Base-by-base conservation (phyloP, 1,284 basidiomycete genomes). In the Exobasidium rhododendri region DNA sequence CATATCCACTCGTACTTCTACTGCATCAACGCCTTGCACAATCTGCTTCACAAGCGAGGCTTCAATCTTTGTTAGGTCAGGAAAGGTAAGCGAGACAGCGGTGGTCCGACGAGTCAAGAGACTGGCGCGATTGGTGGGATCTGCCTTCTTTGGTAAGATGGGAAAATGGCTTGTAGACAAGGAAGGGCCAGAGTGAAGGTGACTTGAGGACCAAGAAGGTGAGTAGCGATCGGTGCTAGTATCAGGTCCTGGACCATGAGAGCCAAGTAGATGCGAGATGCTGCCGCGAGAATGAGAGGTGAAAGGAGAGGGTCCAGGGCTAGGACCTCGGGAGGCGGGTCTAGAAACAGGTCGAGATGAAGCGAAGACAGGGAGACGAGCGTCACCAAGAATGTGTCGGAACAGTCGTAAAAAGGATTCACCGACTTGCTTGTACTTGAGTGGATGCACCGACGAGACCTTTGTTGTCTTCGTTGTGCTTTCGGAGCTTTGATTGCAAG, bases 1-100 rank as follows among this genome's bases (percentile, higher is more conserved):
- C 31, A 63, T 30, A 49, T 65, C 63, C 13, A 54, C 63, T n/a
- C 63, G 60, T 14, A 65, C 47, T 59, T 65, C 63, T n/a, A 65
- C 11, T 4, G 61, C 60, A 47, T 65, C 63, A 26, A 65, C 62
- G 28, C 63, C 63, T 31, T 62, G 52, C 3, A 58, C 32, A 13
- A 65, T 58, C 24, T 45, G 26, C 13, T 53, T 45, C 22, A 64
- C 47, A 1, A 56, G 20, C 4, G 43, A 40, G 3, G 54, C 52
- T 17, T 29, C 26, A 7, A 62, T 57, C 10, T 51, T 24, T 22
- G 60, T 29, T 29, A 65, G 24, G 31, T 65, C 63, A 22, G 63
- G 53, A 26, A 65, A 64, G 14, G 63, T 59, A 24, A 65, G 47
- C n/a, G 53, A 62, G 11, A 65, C 47, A 40, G 58, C 61, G 1